phyloP scores from a whole-genome alignment of 2,329 filamentous ascomycete genomes.

The Lecanosticta acicola region DNA sequence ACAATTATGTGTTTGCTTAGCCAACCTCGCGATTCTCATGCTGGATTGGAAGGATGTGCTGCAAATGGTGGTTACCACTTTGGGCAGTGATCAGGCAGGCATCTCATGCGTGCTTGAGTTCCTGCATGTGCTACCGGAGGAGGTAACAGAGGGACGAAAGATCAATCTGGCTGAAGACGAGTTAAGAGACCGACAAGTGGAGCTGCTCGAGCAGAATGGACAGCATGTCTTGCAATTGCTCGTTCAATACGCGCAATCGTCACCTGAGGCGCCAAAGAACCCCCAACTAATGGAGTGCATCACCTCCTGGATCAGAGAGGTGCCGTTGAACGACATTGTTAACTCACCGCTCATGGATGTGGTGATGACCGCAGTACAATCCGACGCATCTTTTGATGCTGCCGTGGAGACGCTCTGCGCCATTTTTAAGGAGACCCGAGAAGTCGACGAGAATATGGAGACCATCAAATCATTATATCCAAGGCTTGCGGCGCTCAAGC shows the following conservation, averaged over 20 bases:
- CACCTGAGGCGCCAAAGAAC: slow-evolving; percentile 79
- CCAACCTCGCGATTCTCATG: slow-evolving; percentile 94
- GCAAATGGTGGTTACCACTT: slow-evolving; percentile 68
- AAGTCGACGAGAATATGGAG: slow-evolving; percentile 83
- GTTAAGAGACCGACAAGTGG: slow-evolving; percentile 74
- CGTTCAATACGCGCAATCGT: slow-evolving; percentile 86
- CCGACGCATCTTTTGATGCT: slow-evolving; percentile 73
- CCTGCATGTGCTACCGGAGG: slow-evolving; percentile 91
- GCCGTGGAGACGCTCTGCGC: slow-evolving; percentile 89
- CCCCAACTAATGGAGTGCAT: slow-evolving; percentile 91
- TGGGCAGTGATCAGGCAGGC: slow-evolving; percentile 70
- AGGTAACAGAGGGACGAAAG: slow-evolving; percentile 98
- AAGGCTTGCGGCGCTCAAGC: slow-evolving; percentile 66
- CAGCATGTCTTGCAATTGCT: slow-evolving; percentile 80
- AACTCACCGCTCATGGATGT: slow-evolving; percentile 78
- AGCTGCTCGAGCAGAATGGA: slow-evolving; percentile 86
- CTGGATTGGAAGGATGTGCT: slow-evolving; percentile 91
- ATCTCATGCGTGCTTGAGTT: slow-evolving; percentile 91
- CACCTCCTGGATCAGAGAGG: slow-evolving; percentile 92
- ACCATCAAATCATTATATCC: slow-evolving; percentile 80
- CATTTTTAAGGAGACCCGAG: slow-evolving; percentile 84
- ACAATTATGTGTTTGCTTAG: slow-evolving; percentile 90
- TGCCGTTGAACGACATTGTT: slow-evolving; percentile 76
- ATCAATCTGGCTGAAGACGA: slow-evolving; percentile 99
- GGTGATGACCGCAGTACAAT: slow-evolving; percentile 69